These are phyloP conservation scores for Phaeosphaeriaceae sp. DNA, from an alignment of 2,329 filamentous ascomycete species.

Conservation along the genomic window DNA sequence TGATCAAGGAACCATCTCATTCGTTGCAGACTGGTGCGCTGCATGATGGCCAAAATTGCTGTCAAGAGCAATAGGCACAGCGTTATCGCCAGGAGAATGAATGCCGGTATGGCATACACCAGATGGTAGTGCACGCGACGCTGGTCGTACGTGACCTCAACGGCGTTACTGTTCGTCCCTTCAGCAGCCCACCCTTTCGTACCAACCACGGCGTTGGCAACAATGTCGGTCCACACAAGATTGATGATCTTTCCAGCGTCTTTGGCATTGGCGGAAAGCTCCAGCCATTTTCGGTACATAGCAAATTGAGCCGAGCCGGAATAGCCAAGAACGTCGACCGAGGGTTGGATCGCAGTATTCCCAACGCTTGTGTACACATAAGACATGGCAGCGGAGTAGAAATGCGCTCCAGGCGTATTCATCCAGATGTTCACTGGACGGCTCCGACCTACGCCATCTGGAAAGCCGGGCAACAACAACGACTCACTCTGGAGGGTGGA, in stretches of 20 bases:
- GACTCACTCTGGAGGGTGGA: slow-evolving; percentile 39
- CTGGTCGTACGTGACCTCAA: slow-evolving; percentile 1
- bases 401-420: slow-evolving; percentile 48
- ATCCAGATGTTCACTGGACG: neutral
- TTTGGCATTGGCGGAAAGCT: slow-evolving; percentile 35
- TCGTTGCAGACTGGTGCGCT: neutral
- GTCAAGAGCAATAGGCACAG: slow-evolving; percentile 9
- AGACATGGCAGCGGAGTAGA: slow-evolving; percentile 34
- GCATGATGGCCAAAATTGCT: neutral
- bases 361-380: neutral
- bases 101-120: slow-evolving; percentile 46
- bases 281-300: slow-evolving; percentile 53
- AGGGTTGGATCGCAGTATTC: slow-evolving; percentile 5
- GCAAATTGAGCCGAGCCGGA: slow-evolving; percentile 49
- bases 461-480: slow-evolving; percentile 41
- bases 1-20: neutral
- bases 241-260: slow-evolving; percentile 50
- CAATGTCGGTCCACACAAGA: slow-evolving; percentile 56
- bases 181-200: slow-evolving; percentile 33
- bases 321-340: slow-evolving; percentile 40
- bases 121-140: slow-evolving; percentile 41
- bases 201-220: slow-evolving; percentile 54
- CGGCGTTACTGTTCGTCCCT: neutral
- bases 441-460: neutral
- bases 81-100: slow-evolving; percentile 11